phyloP scores from a whole-genome alignment of 805 yeast species.

The Lachancea dasiensis region DNA sequence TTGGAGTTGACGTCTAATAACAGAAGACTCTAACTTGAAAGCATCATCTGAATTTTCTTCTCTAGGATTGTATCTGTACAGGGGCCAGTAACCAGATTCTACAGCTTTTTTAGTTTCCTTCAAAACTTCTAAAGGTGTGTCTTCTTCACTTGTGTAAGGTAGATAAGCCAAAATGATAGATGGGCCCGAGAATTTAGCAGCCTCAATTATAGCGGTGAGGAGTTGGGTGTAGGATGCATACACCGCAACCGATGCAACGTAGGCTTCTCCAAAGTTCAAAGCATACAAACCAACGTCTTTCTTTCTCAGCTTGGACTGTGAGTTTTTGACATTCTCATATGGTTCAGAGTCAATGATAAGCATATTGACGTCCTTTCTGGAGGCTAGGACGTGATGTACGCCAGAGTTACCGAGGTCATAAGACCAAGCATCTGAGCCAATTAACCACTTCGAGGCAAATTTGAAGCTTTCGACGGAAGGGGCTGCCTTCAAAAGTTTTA shows the following conservation, averaged over 20 bases:
- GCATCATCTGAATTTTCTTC: constrained; percentile 43
- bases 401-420: constrained; percentile 90
- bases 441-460: constrained; percentile 63
- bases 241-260: constrained; percentile 91
- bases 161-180: constrained; percentile 85
- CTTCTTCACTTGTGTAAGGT: constrained; percentile 63
- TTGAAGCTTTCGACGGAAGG: constrained; percentile 41
- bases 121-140: constrained; percentile 65
- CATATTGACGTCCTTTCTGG: constrained; percentile 74
- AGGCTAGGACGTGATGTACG: constrained; percentile 73
- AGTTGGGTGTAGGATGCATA: constrained; percentile 93
- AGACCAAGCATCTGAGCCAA: constrained; percentile 95
- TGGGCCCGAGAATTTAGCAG: constrained; percentile 85
- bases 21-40: constrained; percentile 81
- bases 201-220: constrained; percentile 81
- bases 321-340: constrained; percentile 36
- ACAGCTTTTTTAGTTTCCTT: constrained; percentile 86
- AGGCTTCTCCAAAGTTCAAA: constrained; percentile 83
- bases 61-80: constrained; percentile 77
- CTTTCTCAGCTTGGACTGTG: constrained; percentile 50
- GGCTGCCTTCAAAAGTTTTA: constrained; percentile 37
- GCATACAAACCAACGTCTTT: constrained; percentile 93
- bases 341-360: constrained; percentile 86
- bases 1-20: constrained; percentile 67
- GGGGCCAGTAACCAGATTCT: constrained; percentile 94